These are phyloP conservation scores for Bipolaris cookei DNA, from an alignment of 2,329 filamentous ascomycete species.

Conservation along the genomic window DNA sequence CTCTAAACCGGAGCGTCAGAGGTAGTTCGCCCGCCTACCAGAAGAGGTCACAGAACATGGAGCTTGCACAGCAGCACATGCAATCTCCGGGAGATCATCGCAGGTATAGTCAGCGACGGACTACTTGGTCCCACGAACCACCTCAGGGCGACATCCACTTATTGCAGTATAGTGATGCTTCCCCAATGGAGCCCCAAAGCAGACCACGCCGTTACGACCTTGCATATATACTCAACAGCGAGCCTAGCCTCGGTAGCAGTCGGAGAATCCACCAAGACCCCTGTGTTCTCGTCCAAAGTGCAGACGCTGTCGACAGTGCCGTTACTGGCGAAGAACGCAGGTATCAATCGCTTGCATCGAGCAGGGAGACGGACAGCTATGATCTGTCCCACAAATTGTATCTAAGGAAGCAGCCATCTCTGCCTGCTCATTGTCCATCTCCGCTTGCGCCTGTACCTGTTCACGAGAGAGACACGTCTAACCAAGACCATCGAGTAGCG, in stretches of 20 bases:
- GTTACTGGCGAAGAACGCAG: constrained; percentile 54
- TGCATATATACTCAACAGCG: constrained; percentile 27
- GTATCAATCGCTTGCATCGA: constrained; percentile 18
- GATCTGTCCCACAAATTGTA: constrained; percentile 23
- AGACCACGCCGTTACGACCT: constrained; percentile 2
- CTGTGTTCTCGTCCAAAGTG: constrained; percentile 34
- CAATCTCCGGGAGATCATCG: neutral
- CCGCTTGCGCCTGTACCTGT: constrained; percentile 2
- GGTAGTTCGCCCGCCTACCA: neutral
- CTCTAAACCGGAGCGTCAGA: constrained; percentile 6
- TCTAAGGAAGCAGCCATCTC: constrained; percentile 19
- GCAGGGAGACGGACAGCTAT: constrained; percentile 23
- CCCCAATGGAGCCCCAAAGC: constrained; percentile 47
- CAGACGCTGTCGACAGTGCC: constrained; percentile 51
- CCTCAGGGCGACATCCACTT: constrained; percentile 21
- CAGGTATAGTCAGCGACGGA: constrained; percentile 14
- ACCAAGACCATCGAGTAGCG: constrained; percentile 17
- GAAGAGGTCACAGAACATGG: neutral
- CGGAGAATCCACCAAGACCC: constrained; percentile 27
- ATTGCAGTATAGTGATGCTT: constrained; percentile 27
- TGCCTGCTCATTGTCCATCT: neutral
- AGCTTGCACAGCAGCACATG: neutral
- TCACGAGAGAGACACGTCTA: constrained; percentile 3
- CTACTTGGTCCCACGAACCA: constrained; percentile 15
- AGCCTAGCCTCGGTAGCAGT: constrained; percentile 10